Evolutionary conservation across 192 early-diverging fungal genomes (phyloP), one percentile per base, ranked within the genome.

Genomic region (Phycomyces blakesleeanus): DNA sequence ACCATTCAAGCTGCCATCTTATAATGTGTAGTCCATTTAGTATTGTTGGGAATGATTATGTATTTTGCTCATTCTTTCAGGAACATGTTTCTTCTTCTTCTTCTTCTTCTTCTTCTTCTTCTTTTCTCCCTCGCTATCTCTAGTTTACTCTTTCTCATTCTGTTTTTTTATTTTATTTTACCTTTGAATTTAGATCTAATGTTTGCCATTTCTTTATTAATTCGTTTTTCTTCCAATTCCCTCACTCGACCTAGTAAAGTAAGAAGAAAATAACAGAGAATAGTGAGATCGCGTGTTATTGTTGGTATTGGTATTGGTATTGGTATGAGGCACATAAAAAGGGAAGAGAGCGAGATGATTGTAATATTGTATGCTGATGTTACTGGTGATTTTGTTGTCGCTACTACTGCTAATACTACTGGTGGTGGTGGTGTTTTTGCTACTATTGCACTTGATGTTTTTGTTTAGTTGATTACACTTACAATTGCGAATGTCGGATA

Each of bases 151-250:
- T n/a, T n/a, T n/a, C n/a, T n/a, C n/a, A n/a, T n/a, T n/a, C n/a
- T n/a, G n/a, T n/a, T n/a, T n/a, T n/a, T n/a, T n/a, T n/a, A n/a
- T n/a, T n/a, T n/a, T n/a, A n/a, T n/a, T n/a, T 56, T 74, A 96
- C 94, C 95, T 83, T 96, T 93, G 80, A 99, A 99, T 79, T 99
- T 98, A 50, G 93, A 84, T 16, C 98, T 84, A 65, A 98, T 98
- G 79, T 99, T 98, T 59, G 95, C 96, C 79, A 99, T 86, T 76
- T 99, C 98, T 75, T 97, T 98, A 83, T 99, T 98, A 63, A 99
- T 93, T 61, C 98, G 79, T 76, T 95, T 94, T 76, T 99, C 96
- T 74, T 99, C 98, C 62, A 95, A 83, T 68, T 99, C 98, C 34
- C 91, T 83, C 40, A 93, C 92, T 41, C 96, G 92, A 71, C 97